Base-by-base conservation (phyloP, 2,329 filamentous ascomycete genomes). In the Colletotrichum gigasporum region DNA sequence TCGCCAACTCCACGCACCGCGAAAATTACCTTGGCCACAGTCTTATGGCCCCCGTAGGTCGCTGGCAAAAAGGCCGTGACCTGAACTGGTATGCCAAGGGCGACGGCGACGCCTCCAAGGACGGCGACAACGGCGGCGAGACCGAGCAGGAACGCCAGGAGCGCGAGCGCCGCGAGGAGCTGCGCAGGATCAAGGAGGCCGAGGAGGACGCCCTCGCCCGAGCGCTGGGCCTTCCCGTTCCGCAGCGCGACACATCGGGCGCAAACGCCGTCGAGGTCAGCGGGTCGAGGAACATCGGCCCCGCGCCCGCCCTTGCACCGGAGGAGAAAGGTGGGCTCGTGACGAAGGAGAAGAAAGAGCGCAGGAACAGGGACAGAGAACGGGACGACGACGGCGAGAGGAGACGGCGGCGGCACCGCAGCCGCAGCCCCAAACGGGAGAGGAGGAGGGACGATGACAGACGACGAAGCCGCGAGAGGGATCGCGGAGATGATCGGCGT, bases 11-110 rank as follows among this genome's bases (percentile, higher is more conserved):
- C 51, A 82, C 86, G 20, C 94, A 97, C 73, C 94, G 96, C 77
- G 94, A 99, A 78, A 97, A 90, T 72, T 90, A 89, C 76, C 90
- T 97, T 7, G 94, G 94, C 54, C 94, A 97, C 80, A 96, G 92
- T 63, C 80, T 97, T 63, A 97, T 95, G 83, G 94, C 94, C 0
- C 93, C 94, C 0, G 94, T 97, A 3, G 94, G 94, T 7, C 91
- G 94, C 69, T 97, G 94, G 94, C 92, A 96, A 72, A 90, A 95
- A 74, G 90, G 91, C 7, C 89, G 88, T 64, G 86, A 89, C 58
- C 79, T 90, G 8, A 83, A 80, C 62, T 90, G 88, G 88, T 90
- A 90, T 70, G 85, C 87, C 42, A 90, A 88, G 71, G 28, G n/a
- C 34, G 50, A 57, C n/a, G 85, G 82, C 32, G 85, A 82, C 34